phyloP scores from a whole-genome alignment of 768 basidiomycete species.

The Leccinum imitatum region DNA sequence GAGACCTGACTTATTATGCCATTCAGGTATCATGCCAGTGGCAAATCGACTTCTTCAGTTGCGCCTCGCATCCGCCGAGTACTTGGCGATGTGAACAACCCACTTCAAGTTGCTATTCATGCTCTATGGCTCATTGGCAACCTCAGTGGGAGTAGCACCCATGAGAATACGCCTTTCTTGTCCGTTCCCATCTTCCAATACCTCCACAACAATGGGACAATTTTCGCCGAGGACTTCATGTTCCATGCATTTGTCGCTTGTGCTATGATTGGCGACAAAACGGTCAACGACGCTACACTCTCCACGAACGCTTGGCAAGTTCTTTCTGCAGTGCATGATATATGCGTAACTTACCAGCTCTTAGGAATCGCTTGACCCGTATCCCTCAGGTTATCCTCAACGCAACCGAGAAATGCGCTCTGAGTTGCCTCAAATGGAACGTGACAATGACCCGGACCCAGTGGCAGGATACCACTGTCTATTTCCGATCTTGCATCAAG shows the following conservation, averaged over 20 bases:
- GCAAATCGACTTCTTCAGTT: slow-evolving; percentile 10
- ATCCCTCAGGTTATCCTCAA: slow-evolving; percentile 26
- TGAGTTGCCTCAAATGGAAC: slow-evolving; percentile 26
- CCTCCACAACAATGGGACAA: slow-evolving; percentile 29
- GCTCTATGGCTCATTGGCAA: slow-evolving; percentile 34
- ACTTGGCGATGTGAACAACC: slow-evolving; percentile 25
- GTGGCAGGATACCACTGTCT: slow-evolving; percentile 25
- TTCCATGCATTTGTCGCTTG: slow-evolving; percentile 34
- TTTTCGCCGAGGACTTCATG: slow-evolving; percentile 35
- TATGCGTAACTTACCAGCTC: slow-evolving; percentile 7
- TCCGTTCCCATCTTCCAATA: slow-evolving; percentile 31
- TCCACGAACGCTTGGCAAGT: slow-evolving; percentile 34
- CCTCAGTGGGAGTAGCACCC: slow-evolving; percentile 21
- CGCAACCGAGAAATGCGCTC: slow-evolving; percentile 21
- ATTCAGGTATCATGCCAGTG: slow-evolving; percentile 16
- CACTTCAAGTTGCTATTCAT: slow-evolving; percentile 28
- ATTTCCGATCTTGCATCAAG: slow-evolving; percentile 27
- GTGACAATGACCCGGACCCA: slow-evolving; percentile 17
- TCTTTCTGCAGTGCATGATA: background rate
- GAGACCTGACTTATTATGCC: background rate
- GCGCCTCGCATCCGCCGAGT: slow-evolving; percentile 22
- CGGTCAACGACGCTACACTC: slow-evolving; percentile 33
- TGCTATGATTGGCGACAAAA: slow-evolving; percentile 37
- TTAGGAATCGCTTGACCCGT: slow-evolving; percentile 23
- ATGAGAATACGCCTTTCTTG: slow-evolving; percentile 24